A percentile compares a stretch with the other conserved stretches of the same genome.
These are phyloP conservation scores for Carallia pectinifolia DNA, from an alignment of 345 rosid species.

Conservation along the genomic window DNA sequence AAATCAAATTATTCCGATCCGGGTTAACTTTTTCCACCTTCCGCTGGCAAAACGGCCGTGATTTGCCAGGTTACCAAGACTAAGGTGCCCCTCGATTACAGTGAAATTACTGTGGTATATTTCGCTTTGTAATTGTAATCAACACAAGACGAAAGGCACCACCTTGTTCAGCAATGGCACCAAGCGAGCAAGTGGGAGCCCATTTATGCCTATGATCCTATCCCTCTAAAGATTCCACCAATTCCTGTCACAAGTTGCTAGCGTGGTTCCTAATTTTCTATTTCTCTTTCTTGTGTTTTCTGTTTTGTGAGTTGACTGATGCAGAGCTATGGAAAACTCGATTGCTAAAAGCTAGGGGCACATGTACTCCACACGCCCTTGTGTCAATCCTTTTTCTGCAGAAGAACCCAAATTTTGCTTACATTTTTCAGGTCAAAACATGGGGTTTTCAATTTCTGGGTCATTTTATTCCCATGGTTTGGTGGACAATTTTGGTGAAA, in stretches of 20 bases:
- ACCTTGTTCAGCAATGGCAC: slow-evolving; percentile 6
- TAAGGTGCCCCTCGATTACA: neutral
- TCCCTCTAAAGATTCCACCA: neutral
- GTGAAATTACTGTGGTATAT: neutral
- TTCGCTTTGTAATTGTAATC: neutral
- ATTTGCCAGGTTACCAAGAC: neutral
- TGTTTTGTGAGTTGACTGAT: neutral
- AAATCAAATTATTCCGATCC: no score
- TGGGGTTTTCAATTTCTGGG: slow-evolving; percentile 48
- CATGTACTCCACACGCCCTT: neutral
- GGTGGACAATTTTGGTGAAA: slow-evolving; percentile 17
- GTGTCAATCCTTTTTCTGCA: neutral
- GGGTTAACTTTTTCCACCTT: no score
- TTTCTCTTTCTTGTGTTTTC: neutral
- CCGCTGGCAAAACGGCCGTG: no score
- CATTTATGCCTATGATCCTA: neutral
- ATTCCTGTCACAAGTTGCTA: neutral
- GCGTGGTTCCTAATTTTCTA: neutral
- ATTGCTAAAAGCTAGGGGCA: no score
- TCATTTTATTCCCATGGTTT: slow-evolving; percentile 35
- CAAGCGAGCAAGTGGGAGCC: slow-evolving; percentile 1
- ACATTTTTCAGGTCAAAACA: slow-evolving; percentile 19
- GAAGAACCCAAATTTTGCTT: neutral
- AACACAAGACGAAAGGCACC: no score
- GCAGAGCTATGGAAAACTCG: no score